Percentiles rank a stretch among this genome's conserved stretches.
Conservation (phyloP, 2,329 filamentous ascomycete genomes). For the Colletotrichum tabaci region DNA sequence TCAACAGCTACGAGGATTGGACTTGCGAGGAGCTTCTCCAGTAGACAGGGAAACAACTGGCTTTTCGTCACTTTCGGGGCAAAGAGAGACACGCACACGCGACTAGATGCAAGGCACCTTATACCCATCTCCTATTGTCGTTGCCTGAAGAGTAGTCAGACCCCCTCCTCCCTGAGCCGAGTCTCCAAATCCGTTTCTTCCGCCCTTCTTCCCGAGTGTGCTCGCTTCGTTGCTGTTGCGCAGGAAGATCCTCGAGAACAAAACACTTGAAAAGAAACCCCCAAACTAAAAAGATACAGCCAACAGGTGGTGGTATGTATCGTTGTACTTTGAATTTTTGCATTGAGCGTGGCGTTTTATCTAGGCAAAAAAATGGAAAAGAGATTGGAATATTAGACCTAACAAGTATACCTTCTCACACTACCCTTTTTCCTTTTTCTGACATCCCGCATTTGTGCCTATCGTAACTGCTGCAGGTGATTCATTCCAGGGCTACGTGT, state of each 20-base stretch:
- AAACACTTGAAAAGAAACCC: constrained; percentile 17
- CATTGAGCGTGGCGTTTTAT: constrained; percentile 42
- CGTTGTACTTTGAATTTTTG: constrained; percentile 35
- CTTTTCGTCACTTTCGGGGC: constrained; percentile 19
- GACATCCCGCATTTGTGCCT: too few species aligned
- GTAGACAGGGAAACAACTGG: constrained; percentile 48
- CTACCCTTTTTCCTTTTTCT: background rate
- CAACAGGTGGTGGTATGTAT: constrained; percentile 23
- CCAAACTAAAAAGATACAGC: constrained; percentile 24
- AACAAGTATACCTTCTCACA: background rate
- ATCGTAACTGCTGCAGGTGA: background rate
- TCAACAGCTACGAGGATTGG: constrained; percentile 93
- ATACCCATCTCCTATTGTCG: constrained; percentile 41
- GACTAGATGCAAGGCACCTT: constrained; percentile 41
- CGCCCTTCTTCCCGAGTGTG: background rate
- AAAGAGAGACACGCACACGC: constrained; percentile 23
- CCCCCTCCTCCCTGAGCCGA: constrained; percentile 18
- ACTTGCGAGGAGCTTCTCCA: constrained; percentile 94
- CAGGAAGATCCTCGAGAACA: constrained; percentile 8
- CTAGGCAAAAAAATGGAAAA: constrained; percentile 27
- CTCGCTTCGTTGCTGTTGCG: background rate
- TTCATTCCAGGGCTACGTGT: constrained; percentile 6
- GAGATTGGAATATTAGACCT: constrained; percentile 25
- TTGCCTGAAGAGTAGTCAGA: constrained; percentile 36
- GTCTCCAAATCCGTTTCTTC: constrained; percentile 14